phyloP scores from a whole-genome alignment of 2,329 filamentous ascomycete species.

The Cercospora zeina region DNA sequence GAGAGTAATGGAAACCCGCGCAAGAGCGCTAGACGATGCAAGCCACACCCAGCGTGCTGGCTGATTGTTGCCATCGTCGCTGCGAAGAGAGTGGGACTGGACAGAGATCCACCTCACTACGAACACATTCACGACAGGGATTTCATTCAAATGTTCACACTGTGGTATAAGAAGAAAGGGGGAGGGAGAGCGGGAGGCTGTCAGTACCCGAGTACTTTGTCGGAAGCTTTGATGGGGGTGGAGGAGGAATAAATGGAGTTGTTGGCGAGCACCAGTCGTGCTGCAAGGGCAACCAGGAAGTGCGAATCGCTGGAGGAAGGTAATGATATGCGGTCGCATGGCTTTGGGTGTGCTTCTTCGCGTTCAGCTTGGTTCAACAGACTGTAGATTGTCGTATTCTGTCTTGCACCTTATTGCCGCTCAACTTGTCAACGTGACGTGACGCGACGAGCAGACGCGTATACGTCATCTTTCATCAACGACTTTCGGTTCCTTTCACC shows the following conservation, averaged over 20 bases:
- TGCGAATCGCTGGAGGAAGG: too few relatives aligned
- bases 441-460: slow-evolving; percentile 6
- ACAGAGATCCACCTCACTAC: not conserved
- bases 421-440: not conserved
- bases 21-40: not conserved
- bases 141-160: not conserved
- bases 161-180: not conserved
- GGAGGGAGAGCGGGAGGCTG: not conserved
- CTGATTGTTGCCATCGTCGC: not conserved
- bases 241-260: too few relatives aligned
- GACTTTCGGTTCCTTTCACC: slow-evolving; percentile 6
- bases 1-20: not conserved
- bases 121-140: not conserved
- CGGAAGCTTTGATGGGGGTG: not conserved
- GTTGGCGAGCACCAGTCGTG: too few relatives aligned
- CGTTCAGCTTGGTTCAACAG: too few relatives aligned
- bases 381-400: too few relatives aligned
- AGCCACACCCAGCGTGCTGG: slow-evolving; percentile 1
- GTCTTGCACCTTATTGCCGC: too few relatives aligned
- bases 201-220: not conserved
- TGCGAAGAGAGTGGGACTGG: not conserved
- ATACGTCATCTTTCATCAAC: slow-evolving; percentile 12
- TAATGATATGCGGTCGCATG: too few relatives aligned
- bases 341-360: too few relatives aligned
- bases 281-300: too few relatives aligned